phyloP scores from a whole-genome alignment of 2,329 filamentous ascomycete genomes.

The Colletotrichum magnum region DNA sequence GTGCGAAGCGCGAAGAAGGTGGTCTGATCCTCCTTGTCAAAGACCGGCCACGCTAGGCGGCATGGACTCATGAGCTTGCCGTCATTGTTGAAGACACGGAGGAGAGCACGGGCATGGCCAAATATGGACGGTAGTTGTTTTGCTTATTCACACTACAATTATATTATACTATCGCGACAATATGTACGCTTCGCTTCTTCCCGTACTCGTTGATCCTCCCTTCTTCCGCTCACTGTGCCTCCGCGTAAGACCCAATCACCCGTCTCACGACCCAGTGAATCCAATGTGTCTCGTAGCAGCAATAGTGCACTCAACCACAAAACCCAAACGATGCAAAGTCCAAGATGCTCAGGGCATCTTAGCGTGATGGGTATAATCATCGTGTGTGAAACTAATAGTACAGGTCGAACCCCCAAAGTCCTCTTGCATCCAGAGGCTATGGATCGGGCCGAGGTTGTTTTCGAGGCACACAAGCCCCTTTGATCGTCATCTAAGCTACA shows the following conservation, averaged over 20 bases:
- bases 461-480: slow-evolving; percentile 4
- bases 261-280: not conserved
- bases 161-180: slow-evolving; percentile 31
- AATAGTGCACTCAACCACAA: not conserved
- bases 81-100: not conserved
- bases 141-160: slow-evolving; percentile 23
- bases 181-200: slow-evolving; percentile 17
- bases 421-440: slow-evolving; percentile 7
- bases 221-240: not conserved
- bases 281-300: not conserved
- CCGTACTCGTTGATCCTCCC: not conserved
- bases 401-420: slow-evolving; percentile 16
- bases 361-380: slow-evolving; percentile 40
- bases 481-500: slow-evolving; percentile 30
- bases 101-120: not conserved
- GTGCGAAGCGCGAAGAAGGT: too few species aligned
- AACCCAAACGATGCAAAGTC: slow-evolving; percentile 26
- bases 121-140: not conserved
- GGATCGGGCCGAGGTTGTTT: slow-evolving; percentile 10
- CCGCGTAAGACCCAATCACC: not conserved
- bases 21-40: too few species aligned
- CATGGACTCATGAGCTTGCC: not conserved
- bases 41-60: not conserved
- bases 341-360: slow-evolving; percentile 28
- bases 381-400: slow-evolving; percentile 36